Conservation (phyloP, 495 filamentous ascomycete species). For the Xylaria scruposa region DNA sequence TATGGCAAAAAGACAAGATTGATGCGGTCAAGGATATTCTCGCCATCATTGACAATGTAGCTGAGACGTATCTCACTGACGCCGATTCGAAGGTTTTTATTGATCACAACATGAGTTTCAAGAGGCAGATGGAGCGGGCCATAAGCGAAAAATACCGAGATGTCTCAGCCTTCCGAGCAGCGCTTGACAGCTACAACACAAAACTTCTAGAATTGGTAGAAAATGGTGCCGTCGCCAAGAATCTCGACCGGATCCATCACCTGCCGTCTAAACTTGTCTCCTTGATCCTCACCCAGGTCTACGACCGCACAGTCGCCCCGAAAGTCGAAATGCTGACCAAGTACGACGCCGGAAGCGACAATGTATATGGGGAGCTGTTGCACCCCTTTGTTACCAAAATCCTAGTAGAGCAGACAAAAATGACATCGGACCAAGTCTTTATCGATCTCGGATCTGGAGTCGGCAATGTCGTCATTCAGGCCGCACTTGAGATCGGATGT, state of each 20-base stretch:
- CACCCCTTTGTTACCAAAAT: slow-evolving; percentile 82
- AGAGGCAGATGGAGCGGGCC: slow-evolving; percentile 72
- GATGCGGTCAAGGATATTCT: slow-evolving; percentile 85
- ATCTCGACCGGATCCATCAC: slow-evolving; percentile 68
- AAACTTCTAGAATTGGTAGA: slow-evolving; percentile 63
- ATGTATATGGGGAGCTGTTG: slow-evolving; percentile 92
- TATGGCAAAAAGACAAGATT: slow-evolving; percentile 81
- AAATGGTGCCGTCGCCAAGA: slow-evolving; percentile 71
- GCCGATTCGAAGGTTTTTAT: slow-evolving; percentile 69
- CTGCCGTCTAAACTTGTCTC: slow-evolving; percentile 74
- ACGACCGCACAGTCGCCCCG: slow-evolving; percentile 90
- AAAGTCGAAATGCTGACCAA: slow-evolving; percentile 79
- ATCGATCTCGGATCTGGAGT: slow-evolving; percentile 95
- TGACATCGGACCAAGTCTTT: slow-evolving; percentile 83
- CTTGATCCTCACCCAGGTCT: slow-evolving; percentile 85
- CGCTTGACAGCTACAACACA: slow-evolving; percentile 78
- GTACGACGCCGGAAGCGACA: slow-evolving; percentile 86
- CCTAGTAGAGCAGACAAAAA: slow-evolving; percentile 72
- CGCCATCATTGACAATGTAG: slow-evolving; percentile 75
- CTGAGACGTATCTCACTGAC: slow-evolving; percentile 73
- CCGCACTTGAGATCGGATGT: slow-evolving; percentile 90
- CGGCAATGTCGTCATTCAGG: slow-evolving; percentile 93
- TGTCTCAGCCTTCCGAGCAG: slow-evolving; percentile 69
- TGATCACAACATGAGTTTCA: slow-evolving; percentile 74
- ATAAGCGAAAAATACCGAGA: slow-evolving; percentile 67